Percentiles rank a stretch among this genome's conserved stretches.
phyloP scores from a whole-genome alignment of 345 rosid genomes.

The Gynandropsis gynandra region DNA sequence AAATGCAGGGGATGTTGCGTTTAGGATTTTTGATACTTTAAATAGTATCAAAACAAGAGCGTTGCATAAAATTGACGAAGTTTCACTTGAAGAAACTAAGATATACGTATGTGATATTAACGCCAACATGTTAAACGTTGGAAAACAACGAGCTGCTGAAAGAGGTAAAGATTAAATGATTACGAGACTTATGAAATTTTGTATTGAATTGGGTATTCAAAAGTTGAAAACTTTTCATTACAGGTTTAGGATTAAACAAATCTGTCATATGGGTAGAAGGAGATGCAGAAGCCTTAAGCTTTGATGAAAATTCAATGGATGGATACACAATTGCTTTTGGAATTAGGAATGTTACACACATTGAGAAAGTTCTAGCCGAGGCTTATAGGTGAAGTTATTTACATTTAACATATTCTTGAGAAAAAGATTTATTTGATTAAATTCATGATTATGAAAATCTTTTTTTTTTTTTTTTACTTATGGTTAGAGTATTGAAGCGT shows the following conservation, averaged over 20 bases:
- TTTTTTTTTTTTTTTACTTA: constrained; percentile 7
- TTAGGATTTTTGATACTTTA: constrained; percentile 64
- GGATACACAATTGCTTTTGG: constrained; percentile 97
- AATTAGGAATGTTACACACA: constrained; percentile 93
- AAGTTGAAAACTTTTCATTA: too few species aligned
- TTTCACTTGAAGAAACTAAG: constrained; percentile 61
- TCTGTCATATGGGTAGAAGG: constrained; percentile 86
- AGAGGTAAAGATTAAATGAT: constrained; percentile 42
- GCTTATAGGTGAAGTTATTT: constrained; percentile 56
- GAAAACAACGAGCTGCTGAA: constrained; percentile 68
- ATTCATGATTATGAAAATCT: neutral
- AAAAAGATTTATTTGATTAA: neutral
- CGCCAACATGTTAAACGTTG: constrained; percentile 82
- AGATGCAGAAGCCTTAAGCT: constrained; percentile 82
- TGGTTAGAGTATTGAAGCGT: constrained; percentile 63
- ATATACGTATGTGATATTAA: constrained; percentile 90
- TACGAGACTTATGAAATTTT: neutral
- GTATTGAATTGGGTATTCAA: too few species aligned
- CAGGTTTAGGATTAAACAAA: constrained; percentile 42
- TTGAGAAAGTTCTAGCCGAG: constrained; percentile 85
- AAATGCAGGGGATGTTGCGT: constrained; percentile 87
- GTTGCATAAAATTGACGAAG: constrained; percentile 48
- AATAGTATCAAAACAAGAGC: constrained; percentile 54
- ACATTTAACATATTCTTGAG: neutral
- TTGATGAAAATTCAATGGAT: constrained; percentile 74